A percentile compares a stretch with the other conserved stretches of the same genome.
phyloP scores from a whole-genome alignment of 257 asterid species.

The Solanum megistacrolobum region DNA sequence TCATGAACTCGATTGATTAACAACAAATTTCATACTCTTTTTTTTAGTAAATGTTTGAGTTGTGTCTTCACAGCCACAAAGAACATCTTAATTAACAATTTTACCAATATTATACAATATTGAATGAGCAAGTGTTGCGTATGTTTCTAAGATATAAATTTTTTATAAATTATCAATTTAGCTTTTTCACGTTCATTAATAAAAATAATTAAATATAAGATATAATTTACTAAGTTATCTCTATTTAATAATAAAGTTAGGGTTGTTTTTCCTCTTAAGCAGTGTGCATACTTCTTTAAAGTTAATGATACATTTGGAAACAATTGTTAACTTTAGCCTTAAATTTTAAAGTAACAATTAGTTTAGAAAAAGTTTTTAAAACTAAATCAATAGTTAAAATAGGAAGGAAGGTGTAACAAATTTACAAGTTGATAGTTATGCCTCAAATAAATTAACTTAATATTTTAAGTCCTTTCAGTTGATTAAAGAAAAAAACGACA shows the following conservation, averaged over 20 bases:
- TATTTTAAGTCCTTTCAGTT: neutral
- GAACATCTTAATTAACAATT: neutral
- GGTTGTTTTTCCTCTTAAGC: neutral
- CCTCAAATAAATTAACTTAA: neutral
- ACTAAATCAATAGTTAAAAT: neutral
- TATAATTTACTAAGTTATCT: no score
- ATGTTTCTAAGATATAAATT: neutral
- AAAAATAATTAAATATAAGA: no score
- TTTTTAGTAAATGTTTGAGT: neutral
- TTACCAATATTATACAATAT: neutral
- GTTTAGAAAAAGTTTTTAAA: no score
- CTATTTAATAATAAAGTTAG: neutral
- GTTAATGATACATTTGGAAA: neutral
- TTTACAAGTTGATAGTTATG: neutral
- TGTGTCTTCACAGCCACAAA: neutral
- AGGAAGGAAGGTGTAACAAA: neutral
- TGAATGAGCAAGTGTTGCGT: neutral
- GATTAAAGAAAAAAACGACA: neutral
- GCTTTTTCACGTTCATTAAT: no score
- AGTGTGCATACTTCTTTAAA: neutral
- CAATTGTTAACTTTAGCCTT: neutral
- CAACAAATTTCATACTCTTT: neutral
- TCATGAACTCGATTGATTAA: neutral
- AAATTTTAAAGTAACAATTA: neutral
- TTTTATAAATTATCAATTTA: no score